Conservation (phyloP, 2,329 filamentous ascomycete species). For the Rosellinia necatrix region DNA sequence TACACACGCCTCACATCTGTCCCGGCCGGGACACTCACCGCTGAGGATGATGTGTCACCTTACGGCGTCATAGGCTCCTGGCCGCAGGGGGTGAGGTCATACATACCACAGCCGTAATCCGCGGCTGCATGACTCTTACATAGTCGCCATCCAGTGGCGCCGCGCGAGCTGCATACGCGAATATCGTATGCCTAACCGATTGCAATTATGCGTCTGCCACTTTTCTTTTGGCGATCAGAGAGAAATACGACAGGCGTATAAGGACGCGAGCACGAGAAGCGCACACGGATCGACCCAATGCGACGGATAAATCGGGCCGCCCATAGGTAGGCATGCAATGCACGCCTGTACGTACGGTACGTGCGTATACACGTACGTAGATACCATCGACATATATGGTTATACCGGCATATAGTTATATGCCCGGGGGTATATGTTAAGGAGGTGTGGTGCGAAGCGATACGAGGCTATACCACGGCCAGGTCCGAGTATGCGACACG, state of each 20-base stretch:
- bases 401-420: too few relatives aligned
- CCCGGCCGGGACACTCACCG: too few relatives aligned
- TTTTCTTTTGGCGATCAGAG: not conserved
- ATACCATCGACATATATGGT: too few relatives aligned
- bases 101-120: not conserved
- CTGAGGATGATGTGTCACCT: conserved; percentile 2
- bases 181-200: not conserved
- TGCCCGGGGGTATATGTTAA: too few relatives aligned
- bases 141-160: not conserved
- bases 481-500: too few relatives aligned
- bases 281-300: conserved; percentile 1
- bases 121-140: not conserved
- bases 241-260: too few relatives aligned
- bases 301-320: not conserved
- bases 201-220: not conserved
- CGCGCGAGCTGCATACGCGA: conserved; percentile 2
- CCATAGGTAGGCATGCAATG: not conserved
- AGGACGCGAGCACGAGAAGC: too few relatives aligned
- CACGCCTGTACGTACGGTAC: not conserved
- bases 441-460: too few relatives aligned
- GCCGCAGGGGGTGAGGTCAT: not conserved
- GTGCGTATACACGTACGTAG: too few relatives aligned
- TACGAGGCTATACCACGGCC: too few relatives aligned
- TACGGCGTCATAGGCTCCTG: not conserved
- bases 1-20: too few relatives aligned